Evolutionary conservation across 768 basidiomycete species (phyloP).

Genomic region (Pisolithus marmoratus): DNA sequence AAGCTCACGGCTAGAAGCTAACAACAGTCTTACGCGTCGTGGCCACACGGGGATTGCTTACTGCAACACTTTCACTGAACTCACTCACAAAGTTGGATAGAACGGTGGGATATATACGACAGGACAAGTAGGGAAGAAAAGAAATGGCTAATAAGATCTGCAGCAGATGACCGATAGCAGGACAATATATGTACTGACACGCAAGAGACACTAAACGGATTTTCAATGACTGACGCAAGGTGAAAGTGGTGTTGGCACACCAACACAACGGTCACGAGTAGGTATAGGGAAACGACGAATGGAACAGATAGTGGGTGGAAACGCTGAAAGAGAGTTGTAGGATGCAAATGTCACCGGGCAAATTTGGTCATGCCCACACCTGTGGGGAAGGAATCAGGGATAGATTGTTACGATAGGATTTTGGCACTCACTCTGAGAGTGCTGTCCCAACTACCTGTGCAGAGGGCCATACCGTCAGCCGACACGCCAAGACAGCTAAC

Average conservation of each 20-base stretch:
- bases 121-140: slow-evolving; percentile 29
- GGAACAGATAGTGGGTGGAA: slow-evolving; percentile 30
- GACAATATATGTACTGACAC: slow-evolving; percentile 34
- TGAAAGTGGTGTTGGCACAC: slow-evolving; percentile 39
- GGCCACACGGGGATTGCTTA: neutral
- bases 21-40: slow-evolving; percentile 1
- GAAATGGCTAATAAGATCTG: slow-evolving; percentile 28
- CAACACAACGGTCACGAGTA: slow-evolving; percentile 35
- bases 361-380: slow-evolving; percentile 76
- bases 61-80: slow-evolving; percentile 1
- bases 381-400: slow-evolving; percentile 25
- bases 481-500: slow-evolving; percentile 96
- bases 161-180: slow-evolving; percentile 26
- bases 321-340: slow-evolving; percentile 17
- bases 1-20: neutral
- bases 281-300: slow-evolving; percentile 49
- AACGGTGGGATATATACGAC: slow-evolving; percentile 42
- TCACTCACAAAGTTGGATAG: slow-evolving; percentile 17
- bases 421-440: slow-evolving; percentile 73
- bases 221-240: slow-evolving; percentile 50
- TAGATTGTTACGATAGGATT: slow-evolving; percentile 1
- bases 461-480: slow-evolving; percentile 95
- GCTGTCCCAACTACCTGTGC: slow-evolving; percentile 98
- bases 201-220: slow-evolving; percentile 31
- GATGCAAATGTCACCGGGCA: slow-evolving; percentile 18